Percentiles rank a stretch among this genome's conserved stretches.
phyloP scores from a whole-genome alignment of 1,284 basidiomycete genomes.

The Heterobasidion occidentale region DNA sequence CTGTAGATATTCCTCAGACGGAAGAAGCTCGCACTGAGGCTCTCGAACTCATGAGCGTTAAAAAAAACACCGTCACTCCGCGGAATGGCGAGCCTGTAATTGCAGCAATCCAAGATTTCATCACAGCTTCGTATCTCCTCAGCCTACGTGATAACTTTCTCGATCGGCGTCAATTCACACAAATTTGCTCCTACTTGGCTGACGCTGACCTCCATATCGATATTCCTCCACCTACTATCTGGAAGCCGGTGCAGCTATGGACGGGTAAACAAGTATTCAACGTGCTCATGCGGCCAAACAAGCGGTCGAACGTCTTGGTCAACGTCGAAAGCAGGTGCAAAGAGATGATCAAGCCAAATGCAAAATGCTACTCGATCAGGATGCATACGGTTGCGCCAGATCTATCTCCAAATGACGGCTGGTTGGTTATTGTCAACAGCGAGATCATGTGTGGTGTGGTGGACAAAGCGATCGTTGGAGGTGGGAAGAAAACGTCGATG shows the following conservation, averaged over 20 bases:
- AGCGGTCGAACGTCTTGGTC: constrained; percentile 74
- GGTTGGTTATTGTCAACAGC: constrained; percentile 95
- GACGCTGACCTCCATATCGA: constrained; percentile 93
- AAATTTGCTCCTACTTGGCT: constrained; percentile 92
- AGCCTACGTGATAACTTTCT: constrained; percentile 94
- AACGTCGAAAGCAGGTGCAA: constrained; percentile 97
- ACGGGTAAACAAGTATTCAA: constrained; percentile 99
- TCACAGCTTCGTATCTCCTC: constrained; percentile 94
- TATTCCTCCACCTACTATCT: constrained; percentile 90
- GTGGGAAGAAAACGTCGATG: constrained; percentile 99
- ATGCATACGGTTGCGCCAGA: constrained; percentile 64
- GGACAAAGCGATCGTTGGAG: constrained; percentile 97
- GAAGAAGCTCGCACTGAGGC: constrained; percentile 98
- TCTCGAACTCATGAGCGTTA: constrained; percentile 95
- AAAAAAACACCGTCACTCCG: constrained; percentile 95
- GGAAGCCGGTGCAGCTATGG: constrained; percentile 92
- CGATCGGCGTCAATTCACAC: constrained; percentile 91
- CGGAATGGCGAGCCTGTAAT: constrained; percentile 98
- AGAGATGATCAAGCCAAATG: constrained; percentile 80
- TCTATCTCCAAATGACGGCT: constrained; percentile 96
- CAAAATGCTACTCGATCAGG: constrained; percentile 47
- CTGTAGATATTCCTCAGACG: constrained; percentile 94
- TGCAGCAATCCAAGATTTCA: constrained; percentile 96
- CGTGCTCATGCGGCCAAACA: constrained; percentile 93
- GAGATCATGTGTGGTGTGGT: constrained; percentile 99